A percentile compares a stretch with the other conserved stretches of the same genome.
These are phyloP conservation scores for Lizonia empirigonia DNA, from an alignment of 2,329 filamentous ascomycete species.

Conservation along the genomic window DNA sequence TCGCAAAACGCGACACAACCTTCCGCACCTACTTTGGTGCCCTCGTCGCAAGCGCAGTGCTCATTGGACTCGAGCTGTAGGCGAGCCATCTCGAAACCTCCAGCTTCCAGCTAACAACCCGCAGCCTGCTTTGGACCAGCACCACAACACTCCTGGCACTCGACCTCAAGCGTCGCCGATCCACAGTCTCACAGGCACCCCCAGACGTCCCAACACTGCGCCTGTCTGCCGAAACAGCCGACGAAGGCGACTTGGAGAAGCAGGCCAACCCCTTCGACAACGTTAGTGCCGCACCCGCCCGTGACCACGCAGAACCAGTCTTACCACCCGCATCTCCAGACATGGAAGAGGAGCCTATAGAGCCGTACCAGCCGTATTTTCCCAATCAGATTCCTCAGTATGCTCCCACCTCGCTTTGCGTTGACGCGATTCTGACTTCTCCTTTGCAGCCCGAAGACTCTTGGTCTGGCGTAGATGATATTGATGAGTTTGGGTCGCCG, in stretches of 20 bases:
- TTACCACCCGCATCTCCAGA: constrained; percentile 18
- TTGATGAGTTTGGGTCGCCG: background rate
- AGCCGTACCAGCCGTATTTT: background rate
- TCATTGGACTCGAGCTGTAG: constrained; percentile 37
- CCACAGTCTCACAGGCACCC: constrained; percentile 1
- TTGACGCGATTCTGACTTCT: background rate
- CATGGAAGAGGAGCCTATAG: constrained; percentile 6
- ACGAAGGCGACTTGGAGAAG: constrained; percentile 11
- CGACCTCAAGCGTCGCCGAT: constrained; percentile 13
- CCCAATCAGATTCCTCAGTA: background rate
- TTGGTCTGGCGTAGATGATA: constrained; percentile 1
- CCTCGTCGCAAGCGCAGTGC: constrained; percentile 31
- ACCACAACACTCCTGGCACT: constrained; percentile 12
- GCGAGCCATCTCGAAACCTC: constrained; percentile 6
- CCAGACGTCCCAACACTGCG: background rate
- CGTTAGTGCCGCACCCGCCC: constrained; percentile 11
- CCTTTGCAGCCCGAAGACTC: background rate
- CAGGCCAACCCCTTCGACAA: constrained; percentile 10
- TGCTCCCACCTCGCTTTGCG: background rate
- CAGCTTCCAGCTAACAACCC: background rate
- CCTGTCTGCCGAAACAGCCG: constrained; percentile 5
- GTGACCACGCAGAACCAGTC: constrained; percentile 12
- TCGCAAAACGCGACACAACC: constrained; percentile 21
- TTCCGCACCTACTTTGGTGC: constrained; percentile 29
- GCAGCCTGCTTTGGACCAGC: constrained; percentile 14